Base-by-base conservation (phyloP, 2,329 filamentous ascomycete species). In the Venturia effusa region DNA sequence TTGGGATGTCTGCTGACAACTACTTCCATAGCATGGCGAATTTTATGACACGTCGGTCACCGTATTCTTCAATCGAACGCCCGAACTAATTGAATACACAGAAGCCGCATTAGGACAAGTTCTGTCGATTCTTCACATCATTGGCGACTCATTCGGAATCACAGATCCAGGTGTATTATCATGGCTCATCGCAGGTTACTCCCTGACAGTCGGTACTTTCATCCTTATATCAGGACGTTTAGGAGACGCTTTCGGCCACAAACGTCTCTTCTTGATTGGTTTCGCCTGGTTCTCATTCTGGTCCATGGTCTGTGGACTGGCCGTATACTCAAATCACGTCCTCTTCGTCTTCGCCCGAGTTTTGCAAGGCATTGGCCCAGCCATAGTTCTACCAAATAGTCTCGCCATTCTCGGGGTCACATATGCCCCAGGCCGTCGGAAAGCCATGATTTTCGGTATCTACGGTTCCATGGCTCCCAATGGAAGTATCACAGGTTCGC, bases 361-460 rank as follows among this genome's bases (percentile, higher is more conserved):
- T 0, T 59, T 77, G 32, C 69, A 72, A 59, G 80, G 84, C 0
- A 79, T 87, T 22, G 87, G 87, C 0, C 83, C 84, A 0, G 84
- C 85, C 0, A 76, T 89, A 40, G 74, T 81, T 13, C 75, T 89
- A 30, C 87, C 87, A 0, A 89, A 88, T 66, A 84, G 78, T 0
- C 73, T 89, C 27, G 86, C 85, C 2, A 77, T 90, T 15, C 72
- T 89, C 0, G 85, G 84, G 1, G 75, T 76, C 0, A 78, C 81
- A 0, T 88, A 87, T 67, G 73, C 77, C 0, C 82, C 82, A 0
- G 85, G 85, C 0, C 75, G 73, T 62, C 77, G 80, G 65, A 88
- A 87, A 71, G 79, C 83, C 59, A 82, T 88, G 74, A 78, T 83
- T 0, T 87, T 89, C 67, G 73, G 76, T 0, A 64, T 79, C 11